Evolutionary conservation across 768 basidiomycete species (phyloP).

Genomic region (Jaapia argillacea): DNA sequence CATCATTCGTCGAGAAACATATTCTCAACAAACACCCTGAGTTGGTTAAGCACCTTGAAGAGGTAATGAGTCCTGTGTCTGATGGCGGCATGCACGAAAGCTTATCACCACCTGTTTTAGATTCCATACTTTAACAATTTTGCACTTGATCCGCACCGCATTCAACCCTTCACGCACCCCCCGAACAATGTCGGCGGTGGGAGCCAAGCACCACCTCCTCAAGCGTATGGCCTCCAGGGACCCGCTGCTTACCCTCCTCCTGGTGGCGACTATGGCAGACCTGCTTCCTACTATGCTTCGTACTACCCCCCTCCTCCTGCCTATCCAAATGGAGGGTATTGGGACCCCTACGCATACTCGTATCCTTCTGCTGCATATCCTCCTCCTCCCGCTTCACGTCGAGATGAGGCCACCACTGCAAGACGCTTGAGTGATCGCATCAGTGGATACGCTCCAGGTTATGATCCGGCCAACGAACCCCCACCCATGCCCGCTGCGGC

Average conservation of each 20-base stretch:
- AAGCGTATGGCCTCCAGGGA: slow-evolving; percentile 75
- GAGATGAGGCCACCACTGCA: slow-evolving; percentile 48
- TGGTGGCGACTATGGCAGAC: slow-evolving; percentile 22
- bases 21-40: slow-evolving; percentile 92
- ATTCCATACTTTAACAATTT: slow-evolving; percentile 92
- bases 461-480: slow-evolving; percentile 28
- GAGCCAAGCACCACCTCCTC: slow-evolving; percentile 66
- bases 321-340: slow-evolving; percentile 29
- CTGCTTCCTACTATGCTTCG: slow-evolving; percentile 35
- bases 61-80: slow-evolving; percentile 39
- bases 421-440: slow-evolving; percentile 74
- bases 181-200: slow-evolving; percentile 52
- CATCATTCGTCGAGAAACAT: slow-evolving; percentile 96
- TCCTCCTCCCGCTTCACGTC: no score
- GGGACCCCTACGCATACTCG: slow-evolving; percentile 36
- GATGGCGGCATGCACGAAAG: no score
- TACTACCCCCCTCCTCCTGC: slow-evolving; percentile 28
- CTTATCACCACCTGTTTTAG: slow-evolving; percentile 27
- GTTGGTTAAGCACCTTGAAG: slow-evolving; percentile 71
- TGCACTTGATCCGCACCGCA: slow-evolving; percentile 89
- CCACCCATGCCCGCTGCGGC: slow-evolving; percentile 42
- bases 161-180: slow-evolving; percentile 77
- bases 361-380: slow-evolving; percentile 27
- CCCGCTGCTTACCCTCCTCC: slow-evolving; percentile 27
- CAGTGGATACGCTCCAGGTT: slow-evolving; percentile 57